Base-by-base conservation (phyloP, 73 alveolate species). In the Paraurostyla sp. region DNA sequence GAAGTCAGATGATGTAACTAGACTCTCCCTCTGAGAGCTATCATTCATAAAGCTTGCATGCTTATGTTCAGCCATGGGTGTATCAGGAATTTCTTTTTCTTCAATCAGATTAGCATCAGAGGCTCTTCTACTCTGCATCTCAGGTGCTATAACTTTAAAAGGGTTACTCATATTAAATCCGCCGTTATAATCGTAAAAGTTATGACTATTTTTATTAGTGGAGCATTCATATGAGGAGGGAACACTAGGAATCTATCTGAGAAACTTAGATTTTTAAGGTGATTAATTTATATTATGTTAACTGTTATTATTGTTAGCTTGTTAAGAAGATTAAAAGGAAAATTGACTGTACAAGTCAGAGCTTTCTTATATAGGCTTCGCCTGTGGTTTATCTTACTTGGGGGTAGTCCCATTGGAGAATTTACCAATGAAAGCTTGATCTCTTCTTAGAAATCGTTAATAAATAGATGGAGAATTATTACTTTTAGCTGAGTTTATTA, bases 41-140 rank as follows among this genome's bases (percentile, higher is more conserved):
- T 41, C 50, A 36, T 56, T 51, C 29, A 54, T 60, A 22, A 25
- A 23, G n/a, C 56, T 57, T 76, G 49, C 25, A 20, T 23, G 62
- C n/a, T 56, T 45, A 49, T 30, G 49, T 60, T 76, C 85, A 0
- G 78, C 85, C 73, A 56, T 58, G 0, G 93, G 93, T n/a, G 93
- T 87, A 33, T 76, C 76, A 2, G 90, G 90, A 4, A 56, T 20
- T 80, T 35, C 81, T 57, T 58, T 80, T 40, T 56, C 81, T 9
- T 56, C 90, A 36, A 40, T 11, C 2, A 83, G 58, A n/a, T n/a
- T n/a, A 3, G 6, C 4, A 7, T 69, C 84, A 41, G 84, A 69
- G n/a, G 36, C n/a, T 69, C 84, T 30, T 43, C 84, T 69, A 33
- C 68, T 9, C 18, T 38, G 15, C 16, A 2, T 7, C 40, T 69